Evolutionary conservation across 1,284 basidiomycete species (phyloP).

Genomic region (Megacollybia platyphylla): DNA sequence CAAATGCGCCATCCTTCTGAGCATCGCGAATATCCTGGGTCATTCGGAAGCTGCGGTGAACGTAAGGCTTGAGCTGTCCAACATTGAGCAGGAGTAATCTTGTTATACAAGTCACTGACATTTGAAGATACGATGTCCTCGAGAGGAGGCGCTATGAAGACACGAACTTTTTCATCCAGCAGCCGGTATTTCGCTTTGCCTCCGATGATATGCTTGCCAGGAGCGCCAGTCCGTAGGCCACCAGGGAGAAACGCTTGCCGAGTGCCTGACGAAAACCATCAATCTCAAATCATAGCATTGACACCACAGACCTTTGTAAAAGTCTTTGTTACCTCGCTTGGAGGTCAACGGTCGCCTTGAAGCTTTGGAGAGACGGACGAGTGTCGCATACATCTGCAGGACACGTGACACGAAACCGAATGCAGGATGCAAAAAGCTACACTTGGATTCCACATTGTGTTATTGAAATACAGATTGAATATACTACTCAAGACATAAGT

Average conservation of each 20-base stretch:
- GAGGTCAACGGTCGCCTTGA: conserved; percentile 69
- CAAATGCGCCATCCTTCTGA: conserved; percentile 19
- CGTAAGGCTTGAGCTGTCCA: conserved; percentile 33
- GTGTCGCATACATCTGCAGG: conserved; percentile 51
- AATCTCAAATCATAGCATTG: not conserved
- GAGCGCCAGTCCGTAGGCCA: conserved; percentile 78
- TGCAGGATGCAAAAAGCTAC: no score
- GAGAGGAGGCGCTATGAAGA: conserved; percentile 71
- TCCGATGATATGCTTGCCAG: conserved; percentile 66
- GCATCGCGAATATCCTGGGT: conserved; percentile 20
- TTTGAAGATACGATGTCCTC: conserved; percentile 48
- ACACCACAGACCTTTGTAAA: conserved; percentile 68
- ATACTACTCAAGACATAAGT: not conserved
- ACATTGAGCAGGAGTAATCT: not conserved
- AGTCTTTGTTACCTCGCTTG: conserved; percentile 87
- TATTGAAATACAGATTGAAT: not conserved
- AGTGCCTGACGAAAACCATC: conserved; percentile 39
- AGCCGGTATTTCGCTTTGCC: conserved; percentile 72
- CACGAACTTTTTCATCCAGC: conserved; percentile 70
- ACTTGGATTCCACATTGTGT: no score
- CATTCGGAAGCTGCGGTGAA: conserved; percentile 21
- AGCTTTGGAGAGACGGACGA: conserved; percentile 61
- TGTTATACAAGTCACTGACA: conserved; percentile 27
- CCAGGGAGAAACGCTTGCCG: conserved; percentile 72
- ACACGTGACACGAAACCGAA: no score